Conservation (phyloP, 495 filamentous ascomycete species). For the Hamigera avellanea region DNA sequence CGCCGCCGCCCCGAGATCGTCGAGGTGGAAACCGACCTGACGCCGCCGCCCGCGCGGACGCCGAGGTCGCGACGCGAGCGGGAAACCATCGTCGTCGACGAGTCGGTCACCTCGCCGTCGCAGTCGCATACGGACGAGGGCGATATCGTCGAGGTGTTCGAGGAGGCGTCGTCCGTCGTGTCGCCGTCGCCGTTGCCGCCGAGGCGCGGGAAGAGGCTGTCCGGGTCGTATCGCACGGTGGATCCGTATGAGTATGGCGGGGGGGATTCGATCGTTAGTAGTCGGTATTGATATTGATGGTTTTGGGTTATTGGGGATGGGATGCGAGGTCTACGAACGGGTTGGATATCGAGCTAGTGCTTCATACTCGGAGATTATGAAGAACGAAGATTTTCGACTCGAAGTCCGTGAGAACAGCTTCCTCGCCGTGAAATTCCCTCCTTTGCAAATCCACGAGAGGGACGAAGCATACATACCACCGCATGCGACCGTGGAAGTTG, state of each 20-base stretch:
- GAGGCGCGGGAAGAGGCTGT: slow-evolving; percentile 6
- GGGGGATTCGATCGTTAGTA: slow-evolving; percentile 16
- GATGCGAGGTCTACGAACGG: no score
- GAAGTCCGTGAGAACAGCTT: no score
- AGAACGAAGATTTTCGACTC: no score
- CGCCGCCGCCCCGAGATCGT: slow-evolving; percentile 9
- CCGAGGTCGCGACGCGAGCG: slow-evolving; percentile 11
- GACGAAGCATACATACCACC: no score
- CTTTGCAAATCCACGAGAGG: no score
- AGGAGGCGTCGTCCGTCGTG: slow-evolving; percentile 16
- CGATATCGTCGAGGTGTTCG: slow-evolving; percentile 28
- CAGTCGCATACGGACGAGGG: slow-evolving; percentile 14
- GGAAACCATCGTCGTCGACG: slow-evolving; percentile 16
- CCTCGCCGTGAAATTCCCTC: no score
- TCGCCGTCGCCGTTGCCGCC: slow-evolving; percentile 3
- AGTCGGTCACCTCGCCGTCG: slow-evolving; percentile 14
- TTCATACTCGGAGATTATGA: no score
- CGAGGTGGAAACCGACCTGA: slow-evolving; percentile 11
- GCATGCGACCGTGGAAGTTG: no score
- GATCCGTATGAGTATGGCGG: slow-evolving; percentile 23
- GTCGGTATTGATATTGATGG: slow-evolving; percentile 13
- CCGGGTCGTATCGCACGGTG: slow-evolving; percentile 11
- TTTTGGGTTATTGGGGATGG: no score
- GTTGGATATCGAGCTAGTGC: no score
- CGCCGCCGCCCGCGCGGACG: slow-evolving; percentile 2